Evolutionary conservation across 768 basidiomycete species (phyloP), one percentile per base, ranked within the genome.

Genomic region (Russula griseocarnosa): DNA sequence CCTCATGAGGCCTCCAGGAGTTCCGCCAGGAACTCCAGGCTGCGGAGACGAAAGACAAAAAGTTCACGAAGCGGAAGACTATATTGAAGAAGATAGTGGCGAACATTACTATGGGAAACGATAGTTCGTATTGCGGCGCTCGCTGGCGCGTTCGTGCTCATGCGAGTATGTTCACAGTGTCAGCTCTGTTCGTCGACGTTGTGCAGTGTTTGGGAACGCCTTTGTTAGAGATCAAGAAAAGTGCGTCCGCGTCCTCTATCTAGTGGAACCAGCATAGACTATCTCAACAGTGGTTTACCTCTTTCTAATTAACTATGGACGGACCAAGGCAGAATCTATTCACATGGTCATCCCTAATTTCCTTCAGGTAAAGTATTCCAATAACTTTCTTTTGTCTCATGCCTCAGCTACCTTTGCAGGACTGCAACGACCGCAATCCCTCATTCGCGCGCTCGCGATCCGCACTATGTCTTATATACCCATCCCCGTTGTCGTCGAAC

Each of bases 391-490:
- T 22, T 11, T 30, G 18, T 16, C 18, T 3, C 20, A 44, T 36
- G 22, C 34, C 57, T 63, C 67, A 71, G 32, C 72, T 61, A 36
- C 56, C 52, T 52, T 61, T 30, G 38, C 70, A 98, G 96, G 96
- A 98, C 73, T 97, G 94, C 70, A 89, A 87, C 70, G 96, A 98
- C 73, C 85, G 91, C 52, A 98, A 98, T 73, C 96, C 13, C 86
- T 99, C 54, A 94, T 99, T 62, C 90, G 97, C 40, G 97, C 96
- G 18, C 81, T 99, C 52, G 94, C 97, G 22, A 95, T 99, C 70
- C 91, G 97, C 49, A 99, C 97, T 14, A 98, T 99, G 96, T 96
- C 97, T 8, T 98, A 97, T 72, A 98, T 99, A 70, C 93, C 94
- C 40, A 88, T 97, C 26, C 90, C 94, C 10, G 80, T 86, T 55